Base-by-base conservation (phyloP, 2,329 filamentous ascomycete species). In the Shiraia sp. region DNA sequence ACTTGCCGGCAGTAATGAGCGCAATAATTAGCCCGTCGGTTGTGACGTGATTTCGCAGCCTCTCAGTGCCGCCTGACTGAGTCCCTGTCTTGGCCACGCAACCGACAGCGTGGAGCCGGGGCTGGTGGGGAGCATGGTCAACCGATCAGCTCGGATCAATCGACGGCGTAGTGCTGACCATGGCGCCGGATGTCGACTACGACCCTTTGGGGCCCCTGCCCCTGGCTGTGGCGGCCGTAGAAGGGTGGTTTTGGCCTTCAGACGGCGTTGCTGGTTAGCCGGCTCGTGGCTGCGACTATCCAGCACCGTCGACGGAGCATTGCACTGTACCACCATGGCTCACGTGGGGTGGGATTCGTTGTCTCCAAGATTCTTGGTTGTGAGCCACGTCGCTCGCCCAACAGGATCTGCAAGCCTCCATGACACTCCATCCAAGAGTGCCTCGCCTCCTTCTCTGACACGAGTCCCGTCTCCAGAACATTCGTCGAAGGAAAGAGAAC, bases 31-130 rank as follows among this genome's bases (percentile, higher is more conserved):
- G 19, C 19, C 19, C 4, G 19, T 8, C 8, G 19, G 19, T 8
- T 22, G 19, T 22, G 19, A 22, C 19, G 19, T 22, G 4, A 22
- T n/a, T n/a, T n/a, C n/a, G n/a, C n/a, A n/a, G n/a, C 42, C 28
- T 44, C 24, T 22, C 37, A 40, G 36, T 15, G 39, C 25, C 36
- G 34, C 35, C 30, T 30, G 34, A 40, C 28, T 30, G 39, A 38
- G 36, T 34, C 32, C 40, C 24, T 31, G 17, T 13, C 47, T 52
- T 47, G 48, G 45, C 47, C 19, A 32, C 35, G 47, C 45, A 51
- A 49, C 64, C 64, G 64, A 62, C 59, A 55, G 58, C 15, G 36
- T 55, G 64, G 64, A 55, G 29, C 54, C 52, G 61, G 59, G 53
- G 55, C 45, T 42, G 47, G 44, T 55, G 56, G 51, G 49, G 49